Percentiles rank a stretch among this genome's conserved stretches.
Evolutionary conservation across 305 asterid species (phyloP).

Genomic region (Solanum chacoense): DNA sequence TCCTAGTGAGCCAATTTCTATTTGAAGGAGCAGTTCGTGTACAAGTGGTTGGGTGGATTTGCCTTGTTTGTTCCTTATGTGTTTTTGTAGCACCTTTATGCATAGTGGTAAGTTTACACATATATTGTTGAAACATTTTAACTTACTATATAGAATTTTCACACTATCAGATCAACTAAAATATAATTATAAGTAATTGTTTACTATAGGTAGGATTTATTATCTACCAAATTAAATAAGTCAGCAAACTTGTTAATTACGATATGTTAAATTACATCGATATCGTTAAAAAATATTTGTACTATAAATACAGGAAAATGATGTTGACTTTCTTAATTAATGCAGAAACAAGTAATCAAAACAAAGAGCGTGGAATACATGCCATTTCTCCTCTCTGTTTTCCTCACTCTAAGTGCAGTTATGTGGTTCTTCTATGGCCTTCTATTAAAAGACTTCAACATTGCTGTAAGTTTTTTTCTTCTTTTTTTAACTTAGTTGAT

Average conservation of each 20-base stretch:
- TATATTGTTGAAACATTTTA: neutral
- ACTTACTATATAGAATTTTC: neutral
- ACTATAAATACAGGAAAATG: neutral
- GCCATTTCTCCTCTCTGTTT: constrained; percentile 53
- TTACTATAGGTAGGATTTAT: rapidly evolving
- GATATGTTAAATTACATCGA: neutral
- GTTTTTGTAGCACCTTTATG: constrained; percentile 42
- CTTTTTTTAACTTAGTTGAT: neutral
- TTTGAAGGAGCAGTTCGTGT: constrained; percentile 23
- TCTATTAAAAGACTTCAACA: constrained; percentile 44
- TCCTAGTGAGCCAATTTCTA: constrained; percentile 19
- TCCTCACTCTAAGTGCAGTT: constrained; percentile 62
- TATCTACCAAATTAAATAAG: neutral
- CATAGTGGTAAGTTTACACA: constrained; percentile 31
- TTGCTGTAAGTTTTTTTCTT: constrained; percentile 42
- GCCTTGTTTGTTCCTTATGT: constrained; percentile 38
- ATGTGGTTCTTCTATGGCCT: constrained; percentile 78
- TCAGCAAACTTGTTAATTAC: neutral
- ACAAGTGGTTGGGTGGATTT: constrained; percentile 41
- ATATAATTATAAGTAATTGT: neutral
- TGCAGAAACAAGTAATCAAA: constrained; percentile 58
- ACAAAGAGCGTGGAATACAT: constrained; percentile 61
- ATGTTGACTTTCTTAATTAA: neutral
- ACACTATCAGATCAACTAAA: neutral
- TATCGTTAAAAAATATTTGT: too few species aligned